Percentiles rank a stretch among this genome's conserved stretches.
These are phyloP conservation scores for Phialocephala subalpina DNA, from an alignment of 2,329 filamentous ascomycete species.

Conservation along the genomic window DNA sequence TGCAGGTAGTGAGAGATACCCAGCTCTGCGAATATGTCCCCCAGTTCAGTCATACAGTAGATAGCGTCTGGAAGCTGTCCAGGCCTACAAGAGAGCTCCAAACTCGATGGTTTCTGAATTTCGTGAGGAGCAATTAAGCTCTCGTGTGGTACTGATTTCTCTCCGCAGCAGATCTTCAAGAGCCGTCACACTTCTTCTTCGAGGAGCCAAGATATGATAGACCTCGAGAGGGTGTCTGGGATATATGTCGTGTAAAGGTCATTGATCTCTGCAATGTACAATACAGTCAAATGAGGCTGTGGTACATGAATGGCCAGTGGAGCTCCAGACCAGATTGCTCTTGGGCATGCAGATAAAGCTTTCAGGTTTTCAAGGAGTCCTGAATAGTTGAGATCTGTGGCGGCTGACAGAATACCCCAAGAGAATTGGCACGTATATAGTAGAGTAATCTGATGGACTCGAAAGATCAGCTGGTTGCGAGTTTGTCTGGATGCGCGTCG, in stretches of 20 bases:
- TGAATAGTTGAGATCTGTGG: not conserved
- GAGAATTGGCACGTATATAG: not conserved
- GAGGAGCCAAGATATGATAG: conserved; percentile 2
- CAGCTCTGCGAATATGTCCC: conserved; percentile 74
- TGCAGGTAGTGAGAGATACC: conserved; percentile 81
- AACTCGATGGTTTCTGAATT: not conserved
- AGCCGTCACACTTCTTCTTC: not conserved
- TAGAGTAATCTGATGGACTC: not conserved
- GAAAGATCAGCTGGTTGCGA: not conserved
- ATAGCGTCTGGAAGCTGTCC: conserved; percentile 45
- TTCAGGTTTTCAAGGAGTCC: not conserved
- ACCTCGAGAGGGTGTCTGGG: conserved; percentile 17
- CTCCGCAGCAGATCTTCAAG: not conserved
- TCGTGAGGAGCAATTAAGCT: not conserved
- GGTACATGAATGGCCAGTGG: not conserved
- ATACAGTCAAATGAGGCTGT: conserved; percentile 8
- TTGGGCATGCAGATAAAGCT: not conserved
- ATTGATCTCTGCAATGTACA: conserved; percentile 24
- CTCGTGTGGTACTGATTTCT: not conserved
- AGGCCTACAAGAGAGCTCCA: conserved; percentile 28
- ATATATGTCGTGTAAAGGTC: conserved; percentile 19
- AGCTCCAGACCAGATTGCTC: not conserved
- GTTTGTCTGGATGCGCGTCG: not conserved
- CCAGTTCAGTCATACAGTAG: conserved; percentile 61
- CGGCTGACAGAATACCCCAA: too few relatives aligned